Evolutionary conservation across 768 basidiomycete genomes (phyloP).

Genomic region (Mycena polygramma): DNA sequence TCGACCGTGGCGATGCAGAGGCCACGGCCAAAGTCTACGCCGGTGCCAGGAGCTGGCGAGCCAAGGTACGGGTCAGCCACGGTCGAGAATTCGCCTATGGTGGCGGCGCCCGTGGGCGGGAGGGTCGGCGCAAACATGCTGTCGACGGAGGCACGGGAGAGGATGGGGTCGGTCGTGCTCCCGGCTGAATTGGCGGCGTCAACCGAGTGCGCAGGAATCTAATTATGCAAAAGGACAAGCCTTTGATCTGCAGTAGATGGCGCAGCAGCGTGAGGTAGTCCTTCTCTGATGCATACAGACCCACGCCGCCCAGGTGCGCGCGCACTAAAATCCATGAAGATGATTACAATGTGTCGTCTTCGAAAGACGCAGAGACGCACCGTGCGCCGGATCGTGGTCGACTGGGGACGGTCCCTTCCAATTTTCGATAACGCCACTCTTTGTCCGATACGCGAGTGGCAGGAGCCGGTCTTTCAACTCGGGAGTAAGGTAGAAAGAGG

Average conservation of each 20-base stretch:
- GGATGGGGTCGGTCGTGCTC: conserved; percentile 17
- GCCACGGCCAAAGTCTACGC: conserved; percentile 46
- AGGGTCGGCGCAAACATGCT: conserved; percentile 37
- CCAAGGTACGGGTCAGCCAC: not conserved
- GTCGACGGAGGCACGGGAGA: conserved; percentile 24
- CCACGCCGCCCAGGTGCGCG: conserved; percentile 2
- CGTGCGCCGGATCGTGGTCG: conserved; percentile 35
- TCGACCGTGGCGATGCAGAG: conserved; percentile 45
- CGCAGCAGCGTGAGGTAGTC: conserved; percentile 39
- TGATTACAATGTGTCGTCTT: not conserved
- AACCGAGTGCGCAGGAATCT: not conserved
- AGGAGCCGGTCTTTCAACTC: conserved; percentile 31
- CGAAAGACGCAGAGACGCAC: conserved; percentile 14
- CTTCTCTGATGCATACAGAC: conserved; percentile 30
- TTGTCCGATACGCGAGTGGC: conserved; percentile 31
- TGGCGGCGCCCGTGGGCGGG: conserved; percentile 10
- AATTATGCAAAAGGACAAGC: not conserved
- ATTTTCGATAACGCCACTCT: conserved; percentile 28
- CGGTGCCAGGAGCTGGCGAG: not conserved
- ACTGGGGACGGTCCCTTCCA: conserved; percentile 31
- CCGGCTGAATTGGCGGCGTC: conserved; percentile 3
- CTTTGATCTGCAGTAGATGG: conserved; percentile 30
- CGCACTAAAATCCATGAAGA: not conserved
- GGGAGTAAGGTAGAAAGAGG: conserved; percentile 40
- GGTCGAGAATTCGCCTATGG: not conserved